A percentile compares a stretch with the other conserved stretches of the same genome.
These are phyloP conservation scores for Bretschneidera sinensis DNA, from an alignment of 345 rosid species.

Conservation along the genomic window DNA sequence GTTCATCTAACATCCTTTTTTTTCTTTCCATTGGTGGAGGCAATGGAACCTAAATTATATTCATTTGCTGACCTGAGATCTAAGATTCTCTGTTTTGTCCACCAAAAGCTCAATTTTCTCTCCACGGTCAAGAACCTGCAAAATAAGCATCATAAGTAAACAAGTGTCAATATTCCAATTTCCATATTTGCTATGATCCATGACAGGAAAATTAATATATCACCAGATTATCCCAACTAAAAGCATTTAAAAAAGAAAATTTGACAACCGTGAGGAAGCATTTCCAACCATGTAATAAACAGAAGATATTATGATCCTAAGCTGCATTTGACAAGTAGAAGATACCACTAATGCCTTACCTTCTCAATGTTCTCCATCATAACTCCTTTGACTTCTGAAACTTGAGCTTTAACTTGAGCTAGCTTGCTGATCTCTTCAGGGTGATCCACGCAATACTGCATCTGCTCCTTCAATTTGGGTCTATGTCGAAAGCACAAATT, in stretches of 20 bases:
- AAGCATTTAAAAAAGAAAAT: too few species aligned
- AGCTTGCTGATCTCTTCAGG: slow-evolving; percentile 55
- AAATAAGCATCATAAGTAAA: neutral
- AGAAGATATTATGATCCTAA: neutral
- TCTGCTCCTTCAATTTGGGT: slow-evolving; percentile 55
- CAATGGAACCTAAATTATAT: too few species aligned
- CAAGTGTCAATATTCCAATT: neutral
- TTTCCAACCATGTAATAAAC: neutral
- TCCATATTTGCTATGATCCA: neutral
- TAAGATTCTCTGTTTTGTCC: slow-evolving; percentile 78
- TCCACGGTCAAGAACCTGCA: slow-evolving; percentile 74
- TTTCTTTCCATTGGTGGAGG: too few species aligned
- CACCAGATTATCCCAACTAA: neutral
- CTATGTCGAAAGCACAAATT: slow-evolving; percentile 19
- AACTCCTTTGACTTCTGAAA: slow-evolving; percentile 54
- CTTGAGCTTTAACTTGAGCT: slow-evolving; percentile 57
- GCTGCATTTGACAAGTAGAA: slow-evolving; percentile 4
- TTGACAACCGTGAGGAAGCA: too few species aligned
- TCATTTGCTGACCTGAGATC: slow-evolving; percentile 46
- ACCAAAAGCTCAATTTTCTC: slow-evolving; percentile 78
- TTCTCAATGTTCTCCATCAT: slow-evolving; percentile 61
- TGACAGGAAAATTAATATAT: neutral
- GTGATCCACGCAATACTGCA: slow-evolving; percentile 65
- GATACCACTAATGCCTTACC: slow-evolving; percentile 19
- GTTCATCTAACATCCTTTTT: too few species aligned